Evolutionary conservation across 371 early-diverging fungal genomes (phyloP), one percentile per base, ranked within the genome.

Genomic region (Mucor plumbeus): DNA sequence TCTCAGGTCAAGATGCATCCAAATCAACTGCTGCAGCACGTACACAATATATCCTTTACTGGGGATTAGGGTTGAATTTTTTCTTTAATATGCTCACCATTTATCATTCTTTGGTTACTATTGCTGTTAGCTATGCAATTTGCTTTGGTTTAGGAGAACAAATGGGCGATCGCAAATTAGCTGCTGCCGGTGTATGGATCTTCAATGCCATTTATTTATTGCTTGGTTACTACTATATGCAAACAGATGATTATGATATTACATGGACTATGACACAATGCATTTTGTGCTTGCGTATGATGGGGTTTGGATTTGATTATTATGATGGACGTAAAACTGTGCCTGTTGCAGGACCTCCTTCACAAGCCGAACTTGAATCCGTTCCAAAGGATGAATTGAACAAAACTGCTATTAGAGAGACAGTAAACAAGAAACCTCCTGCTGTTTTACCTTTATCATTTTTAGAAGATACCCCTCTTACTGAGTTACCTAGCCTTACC

Each of bases 231-330:
- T 78, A 80, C 63, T 80, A 68, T 55, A 80, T 80, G 38, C 74
- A 83, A 13, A 82, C 85, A 14, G 87, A 85, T 53, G 88, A 80
- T 0, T 91, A 91, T 58, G 89, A 89, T 66, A 80, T 91, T 59
- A 81, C 85, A 64, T 91, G 89, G 85, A 89, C 91, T 6, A 91
- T 90, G 85, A 83, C 89, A 17, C 90, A 91, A 68, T 91, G 90
- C 62, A 87, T 92, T 6, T 78, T 91, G 21, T 88, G 89, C 64
- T 75, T 92, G 36, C 84, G 91, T 48, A 69, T 92, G 74, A 91
- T 92, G 77, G 91, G 91, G 0, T 88, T 89, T 65, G 87, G 82
- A 19, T 82, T 89, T 74, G 92, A 92, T 67, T 87, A 78, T 59
- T 79, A 77, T 68, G 92, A 92, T 67, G 91, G 88, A 17, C 55